Evolutionary conservation across 75 land plant species (phyloP), one percentile per base, ranked within the genome.

Genomic region (Sequoiadendron giganteum): DNA sequence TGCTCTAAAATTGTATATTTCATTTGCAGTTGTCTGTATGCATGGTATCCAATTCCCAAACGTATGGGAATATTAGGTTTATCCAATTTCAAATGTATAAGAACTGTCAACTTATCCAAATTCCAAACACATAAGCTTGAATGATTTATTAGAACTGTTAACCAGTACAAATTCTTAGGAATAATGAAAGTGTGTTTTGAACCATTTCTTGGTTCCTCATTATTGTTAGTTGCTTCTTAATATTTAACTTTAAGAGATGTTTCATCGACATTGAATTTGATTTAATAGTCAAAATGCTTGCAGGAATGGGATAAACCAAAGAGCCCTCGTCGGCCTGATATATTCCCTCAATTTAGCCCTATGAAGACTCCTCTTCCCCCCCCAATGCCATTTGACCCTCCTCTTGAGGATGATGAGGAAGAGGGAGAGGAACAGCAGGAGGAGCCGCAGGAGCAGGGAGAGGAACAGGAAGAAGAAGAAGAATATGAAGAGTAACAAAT

Each of bases 341-440:
- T 98, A 52, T 95, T 96, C 85, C 99, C 99, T 3, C 94, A 98
- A 77, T 98, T 98, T 86, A 95, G 98, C 88, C 99, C 99, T 2
- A 96, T 96, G 99, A 98, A 96, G 89, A 95, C 97, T 40, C 99
- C 98, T 84, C 88, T 98, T 86, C 99, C 99, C 21, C 93, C 95
- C 5, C 99, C 99, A 34, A 43, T 95, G 87, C 98, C 98, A 11
- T 86, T 87, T n/a, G 98, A 96, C 83, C 99, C 99, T 87, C 98
- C 97, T 11, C 92, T 91, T 61, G 95, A 95, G 89, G 97, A 95
- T 68, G 99, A 97, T n/a, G 98, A 96, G 47, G 96, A 94, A 11
- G 98, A 95, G 85, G 99, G 96, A 55, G 88, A 97, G 86, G 90
- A 93, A 72, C 91, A 94, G 85, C 91, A 95, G 86, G 93, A 97